These are phyloP conservation scores for Tardiomyces digboiensis DNA, from an alignment of 1,139 yeast genomes.

Conservation along the genomic window DNA sequence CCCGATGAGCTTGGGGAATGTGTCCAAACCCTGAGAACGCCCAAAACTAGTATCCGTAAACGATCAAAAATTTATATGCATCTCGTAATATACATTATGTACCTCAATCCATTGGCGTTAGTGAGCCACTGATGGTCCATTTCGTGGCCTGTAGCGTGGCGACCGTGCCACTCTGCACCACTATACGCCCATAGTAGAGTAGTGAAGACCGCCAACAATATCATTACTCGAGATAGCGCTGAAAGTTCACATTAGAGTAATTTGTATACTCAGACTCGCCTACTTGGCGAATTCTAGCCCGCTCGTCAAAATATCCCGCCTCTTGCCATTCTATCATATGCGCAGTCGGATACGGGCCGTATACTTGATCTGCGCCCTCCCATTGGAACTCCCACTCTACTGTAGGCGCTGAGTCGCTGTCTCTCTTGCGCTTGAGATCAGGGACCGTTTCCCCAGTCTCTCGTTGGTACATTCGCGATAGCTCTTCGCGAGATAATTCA, in stretches of 20 bases:
- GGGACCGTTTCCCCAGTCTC: slow-evolving; percentile 37
- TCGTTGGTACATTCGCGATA: slow-evolving; percentile 41
- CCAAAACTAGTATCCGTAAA: too few species aligned
- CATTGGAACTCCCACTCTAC: slow-evolving; percentile 55
- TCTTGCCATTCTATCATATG: slow-evolving; percentile 56
- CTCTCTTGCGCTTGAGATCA: slow-evolving; percentile 16
- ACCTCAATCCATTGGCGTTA: too few species aligned
- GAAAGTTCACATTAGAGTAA: not conserved
- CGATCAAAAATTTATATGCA: too few species aligned
- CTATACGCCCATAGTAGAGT: too few species aligned
- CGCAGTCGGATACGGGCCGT: slow-evolving; percentile 50
- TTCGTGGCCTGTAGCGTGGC: too few species aligned
- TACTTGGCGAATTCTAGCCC: slow-evolving; percentile 35
- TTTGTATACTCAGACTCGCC: slow-evolving; percentile 15
- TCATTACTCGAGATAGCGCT: not conserved
- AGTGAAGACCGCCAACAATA: too few species aligned
- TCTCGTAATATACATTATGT: too few species aligned
- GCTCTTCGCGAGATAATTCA: slow-evolving; percentile 49
- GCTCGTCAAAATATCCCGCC: slow-evolving; percentile 41
- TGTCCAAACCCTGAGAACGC: too few species aligned
- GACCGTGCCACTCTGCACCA: too few species aligned
- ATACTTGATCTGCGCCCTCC: slow-evolving; percentile 38
- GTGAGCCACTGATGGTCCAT: too few species aligned
- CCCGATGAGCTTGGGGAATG: too few species aligned
- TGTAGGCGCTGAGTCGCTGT: slow-evolving; percentile 4